Conservation (phyloP, 2,329 filamentous ascomycete species). For the Neofusicoccum laricinum region DNA sequence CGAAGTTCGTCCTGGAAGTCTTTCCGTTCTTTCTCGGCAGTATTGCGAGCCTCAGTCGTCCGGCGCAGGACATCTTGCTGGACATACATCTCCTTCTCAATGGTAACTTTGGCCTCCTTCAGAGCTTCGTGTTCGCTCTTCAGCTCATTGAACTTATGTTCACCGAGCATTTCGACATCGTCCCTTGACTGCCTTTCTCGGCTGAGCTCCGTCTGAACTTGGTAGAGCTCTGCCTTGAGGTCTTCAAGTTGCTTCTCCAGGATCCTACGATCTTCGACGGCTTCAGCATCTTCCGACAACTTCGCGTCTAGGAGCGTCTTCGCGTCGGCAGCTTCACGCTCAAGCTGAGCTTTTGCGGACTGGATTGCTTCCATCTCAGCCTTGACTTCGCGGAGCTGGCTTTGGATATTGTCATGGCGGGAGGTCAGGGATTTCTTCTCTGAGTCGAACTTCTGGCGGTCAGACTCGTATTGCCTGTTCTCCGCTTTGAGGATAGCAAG, state of each 20-base stretch:
- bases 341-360: conserved; percentile 77
- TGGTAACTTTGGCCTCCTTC: conserved; percentile 93
- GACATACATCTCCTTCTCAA: conserved; percentile 95
- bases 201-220: conserved; percentile 83
- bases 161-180: conserved; percentile 84
- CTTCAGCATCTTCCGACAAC: conserved; percentile 84
- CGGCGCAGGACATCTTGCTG: conserved; percentile 89
- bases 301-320: conserved; percentile 83
- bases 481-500: conserved; percentile 80
- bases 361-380: conserved; percentile 84
- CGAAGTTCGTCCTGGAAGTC: conserved; percentile 85
- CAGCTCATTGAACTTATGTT: conserved; percentile 80
- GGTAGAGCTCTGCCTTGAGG: conserved; percentile 80
- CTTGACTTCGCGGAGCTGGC: conserved; percentile 76
- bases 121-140: conserved; percentile 81
- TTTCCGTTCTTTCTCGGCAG: conserved; percentile 83
- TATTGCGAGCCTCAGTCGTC: conserved; percentile 74
- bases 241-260: conserved; percentile 84
- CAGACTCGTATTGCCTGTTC: conserved; percentile 76
- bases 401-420: conserved; percentile 77
- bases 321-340: conserved; percentile 85
- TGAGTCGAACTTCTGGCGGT: conserved; percentile 73
- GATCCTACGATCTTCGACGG: conserved; percentile 72
- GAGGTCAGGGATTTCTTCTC: conserved; percentile 69
- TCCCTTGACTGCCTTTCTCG: conserved; percentile 90